phyloP scores from a whole-genome alignment of 441 rosid species.

The Eugenia klotzschiana region DNA sequence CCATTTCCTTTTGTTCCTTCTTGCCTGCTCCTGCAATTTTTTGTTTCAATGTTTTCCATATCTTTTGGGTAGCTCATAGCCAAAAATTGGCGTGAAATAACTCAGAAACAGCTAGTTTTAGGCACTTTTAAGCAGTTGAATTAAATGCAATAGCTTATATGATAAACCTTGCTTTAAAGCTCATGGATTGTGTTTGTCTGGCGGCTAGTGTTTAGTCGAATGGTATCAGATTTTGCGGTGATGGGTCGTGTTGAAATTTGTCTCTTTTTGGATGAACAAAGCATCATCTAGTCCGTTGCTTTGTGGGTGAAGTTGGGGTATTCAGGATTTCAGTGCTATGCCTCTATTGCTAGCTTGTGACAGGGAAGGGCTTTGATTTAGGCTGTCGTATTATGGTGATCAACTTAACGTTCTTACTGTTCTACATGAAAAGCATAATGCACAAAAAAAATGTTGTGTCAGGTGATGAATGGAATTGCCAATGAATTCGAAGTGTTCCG shows the following conservation, averaged over 20 bases:
- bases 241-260: not conserved
- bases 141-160: not conserved
- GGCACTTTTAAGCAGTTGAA: not conserved
- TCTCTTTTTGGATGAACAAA: not conserved
- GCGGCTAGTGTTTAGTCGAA: not conserved
- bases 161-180: not conserved
- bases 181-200: not conserved
- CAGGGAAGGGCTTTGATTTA: not conserved
- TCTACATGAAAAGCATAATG: not conserved
- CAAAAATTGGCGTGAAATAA: not conserved
- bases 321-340: not conserved
- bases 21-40: not conserved
- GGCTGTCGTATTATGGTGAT: not conserved
- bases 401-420: not conserved
- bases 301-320: not conserved
- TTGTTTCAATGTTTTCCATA: not conserved
- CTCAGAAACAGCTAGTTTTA: not conserved
- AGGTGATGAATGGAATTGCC: not conserved
- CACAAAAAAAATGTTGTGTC: not conserved
- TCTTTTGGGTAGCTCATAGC: not conserved
- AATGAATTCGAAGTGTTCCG: not conserved
- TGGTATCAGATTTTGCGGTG: not conserved
- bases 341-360: not conserved
- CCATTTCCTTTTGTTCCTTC: conserved; percentile 8
- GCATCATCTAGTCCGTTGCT: not conserved